Evolutionary conservation across 257 asterid species (phyloP).

Genomic region (Solanum sejunctum): DNA sequence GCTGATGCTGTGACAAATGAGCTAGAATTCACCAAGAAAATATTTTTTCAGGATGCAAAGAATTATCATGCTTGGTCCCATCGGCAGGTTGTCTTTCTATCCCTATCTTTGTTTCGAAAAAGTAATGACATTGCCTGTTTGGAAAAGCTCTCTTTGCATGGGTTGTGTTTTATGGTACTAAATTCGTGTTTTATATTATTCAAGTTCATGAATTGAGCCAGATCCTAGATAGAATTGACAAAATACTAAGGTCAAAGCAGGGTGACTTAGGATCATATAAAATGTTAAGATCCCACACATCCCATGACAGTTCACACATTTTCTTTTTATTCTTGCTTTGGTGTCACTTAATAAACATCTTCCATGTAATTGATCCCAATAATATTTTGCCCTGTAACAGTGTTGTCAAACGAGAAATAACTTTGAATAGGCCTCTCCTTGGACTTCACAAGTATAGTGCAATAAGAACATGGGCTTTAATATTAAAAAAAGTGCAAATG

Average conservation of each 20-base stretch:
- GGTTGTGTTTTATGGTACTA: background rate
- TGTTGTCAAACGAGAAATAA: background rate
- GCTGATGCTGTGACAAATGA: constrained; percentile 32
- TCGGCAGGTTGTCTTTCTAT: constrained; percentile 52
- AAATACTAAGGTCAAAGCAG: background rate
- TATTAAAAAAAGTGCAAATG: background rate
- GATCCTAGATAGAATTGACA: background rate
- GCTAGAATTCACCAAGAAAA: constrained; percentile 61
- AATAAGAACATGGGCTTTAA: background rate
- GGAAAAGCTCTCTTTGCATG: background rate
- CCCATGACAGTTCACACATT: background rate
- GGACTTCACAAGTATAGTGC: background rate
- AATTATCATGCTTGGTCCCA: constrained; percentile 98
- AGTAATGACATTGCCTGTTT: background rate
- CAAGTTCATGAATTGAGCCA: background rate
- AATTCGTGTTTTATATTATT: background rate
- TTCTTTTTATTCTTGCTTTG: background rate
- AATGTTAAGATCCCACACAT: background rate
- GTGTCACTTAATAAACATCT: background rate
- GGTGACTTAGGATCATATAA: background rate
- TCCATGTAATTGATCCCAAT: background rate
- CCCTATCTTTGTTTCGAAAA: background rate
- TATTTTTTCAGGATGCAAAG: constrained; percentile 71
- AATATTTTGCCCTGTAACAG: background rate
- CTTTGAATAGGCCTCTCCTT: background rate